These are phyloP conservation scores for Rhodotorula sp. DNA, from an alignment of 1,284 basidiomycete genomes.

Conservation along the genomic window DNA sequence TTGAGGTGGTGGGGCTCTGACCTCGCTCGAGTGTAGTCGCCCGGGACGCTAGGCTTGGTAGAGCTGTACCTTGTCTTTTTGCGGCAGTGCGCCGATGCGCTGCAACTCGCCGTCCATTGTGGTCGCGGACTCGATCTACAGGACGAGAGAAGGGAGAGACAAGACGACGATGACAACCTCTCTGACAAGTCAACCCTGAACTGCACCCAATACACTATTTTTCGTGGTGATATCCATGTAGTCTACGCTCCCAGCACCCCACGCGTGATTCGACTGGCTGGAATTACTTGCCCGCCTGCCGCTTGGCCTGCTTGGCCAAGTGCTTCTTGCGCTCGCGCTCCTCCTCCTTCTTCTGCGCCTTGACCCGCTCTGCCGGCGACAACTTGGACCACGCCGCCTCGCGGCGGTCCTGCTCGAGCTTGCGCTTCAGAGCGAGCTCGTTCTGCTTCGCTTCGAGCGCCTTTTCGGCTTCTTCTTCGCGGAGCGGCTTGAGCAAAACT, in stretches of 20 bases:
- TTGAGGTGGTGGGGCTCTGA: background rate
- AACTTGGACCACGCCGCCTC: constrained; percentile 10
- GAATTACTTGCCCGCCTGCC: background rate
- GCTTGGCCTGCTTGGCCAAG: constrained; percentile 12
- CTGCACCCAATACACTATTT: background rate
- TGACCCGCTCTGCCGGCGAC: constrained; percentile 15
- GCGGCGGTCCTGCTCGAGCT: constrained; percentile 11
- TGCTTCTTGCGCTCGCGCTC: constrained; percentile 17
- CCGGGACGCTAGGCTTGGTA: background rate
- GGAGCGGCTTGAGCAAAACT: constrained; percentile 2
- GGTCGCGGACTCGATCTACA: background rate
- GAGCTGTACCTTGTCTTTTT: constrained; percentile 32
- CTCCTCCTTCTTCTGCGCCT: constrained; percentile 17
- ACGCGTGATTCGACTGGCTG: too few relatives aligned
- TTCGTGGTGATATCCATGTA: background rate
- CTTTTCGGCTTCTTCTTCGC: constrained; percentile 6
- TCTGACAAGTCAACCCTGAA: too few relatives aligned
- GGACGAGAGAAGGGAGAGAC: background rate
- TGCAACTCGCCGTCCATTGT: constrained; percentile 29
- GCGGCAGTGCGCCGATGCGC: constrained; percentile 16
- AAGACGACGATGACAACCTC: background rate
- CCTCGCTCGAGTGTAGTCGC: background rate
- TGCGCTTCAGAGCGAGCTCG: constrained; percentile 19
- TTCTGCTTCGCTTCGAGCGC: constrained; percentile 9
- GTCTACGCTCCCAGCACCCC: background rate